Evolutionary conservation across 1,139 yeast genomes (phyloP).

Genomic region (Diutina mesorugosa): DNA sequence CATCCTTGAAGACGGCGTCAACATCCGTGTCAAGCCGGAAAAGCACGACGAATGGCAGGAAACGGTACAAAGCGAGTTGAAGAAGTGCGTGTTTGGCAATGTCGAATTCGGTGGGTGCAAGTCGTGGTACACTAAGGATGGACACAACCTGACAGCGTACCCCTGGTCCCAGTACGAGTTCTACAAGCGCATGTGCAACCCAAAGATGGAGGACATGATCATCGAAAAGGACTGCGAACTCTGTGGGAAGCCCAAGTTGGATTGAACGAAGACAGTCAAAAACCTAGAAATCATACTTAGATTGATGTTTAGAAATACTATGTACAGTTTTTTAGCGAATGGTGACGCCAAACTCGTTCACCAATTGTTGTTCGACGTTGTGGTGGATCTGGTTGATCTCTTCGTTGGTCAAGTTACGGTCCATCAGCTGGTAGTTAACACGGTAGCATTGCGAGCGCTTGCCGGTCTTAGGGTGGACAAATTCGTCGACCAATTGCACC

Average conservation of each 20-base stretch:
- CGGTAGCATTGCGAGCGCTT: slow-evolving; percentile 76
- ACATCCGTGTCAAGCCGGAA: background rate
- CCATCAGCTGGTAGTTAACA: slow-evolving; percentile 91
- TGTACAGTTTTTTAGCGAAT: slow-evolving; percentile 23
- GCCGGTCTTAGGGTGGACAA: slow-evolving; percentile 73
- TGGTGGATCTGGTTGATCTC: slow-evolving; percentile 68
- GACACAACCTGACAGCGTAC: background rate
- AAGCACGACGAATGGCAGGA: background rate
- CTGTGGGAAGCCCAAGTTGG: background rate
- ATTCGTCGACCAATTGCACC: slow-evolving; percentile 70
- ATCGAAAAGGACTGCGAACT: background rate
- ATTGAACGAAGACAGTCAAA: background rate
- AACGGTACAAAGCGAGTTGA: background rate
- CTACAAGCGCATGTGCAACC: background rate
- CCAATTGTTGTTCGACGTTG: slow-evolving; percentile 43
- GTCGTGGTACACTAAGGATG: background rate
- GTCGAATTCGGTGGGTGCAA: background rate
- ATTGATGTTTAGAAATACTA: background rate
- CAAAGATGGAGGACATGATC: background rate
- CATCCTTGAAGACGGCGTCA: background rate
- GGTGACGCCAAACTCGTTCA: slow-evolving; percentile 40
- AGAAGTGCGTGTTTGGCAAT: background rate
- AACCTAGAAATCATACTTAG: background rate
- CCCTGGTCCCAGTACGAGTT: background rate
- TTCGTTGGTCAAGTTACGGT: slow-evolving; percentile 69